Conservation (phyloP, 2,329 filamentous ascomycete genomes). For the Fusarium citri region DNA sequence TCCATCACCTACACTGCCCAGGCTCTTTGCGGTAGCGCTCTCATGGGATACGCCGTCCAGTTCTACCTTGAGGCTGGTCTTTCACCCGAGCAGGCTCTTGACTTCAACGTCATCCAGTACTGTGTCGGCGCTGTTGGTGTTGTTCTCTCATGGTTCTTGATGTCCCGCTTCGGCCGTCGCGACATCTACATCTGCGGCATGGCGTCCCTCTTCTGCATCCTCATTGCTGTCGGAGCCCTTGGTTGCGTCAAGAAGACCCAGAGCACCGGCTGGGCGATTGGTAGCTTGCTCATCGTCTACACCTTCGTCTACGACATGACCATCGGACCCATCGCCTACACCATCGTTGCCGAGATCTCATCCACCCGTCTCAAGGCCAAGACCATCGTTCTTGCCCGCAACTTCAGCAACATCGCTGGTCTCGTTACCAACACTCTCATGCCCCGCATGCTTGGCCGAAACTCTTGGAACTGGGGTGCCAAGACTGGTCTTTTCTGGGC, state of each 20-base stretch:
- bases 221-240: conserved; percentile 46
- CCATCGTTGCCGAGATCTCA: conserved; percentile 72
- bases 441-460: conserved; percentile 59
- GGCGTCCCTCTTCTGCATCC: conserved; percentile 6
- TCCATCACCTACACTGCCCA: conserved; percentile 15
- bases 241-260: conserved; percentile 55
- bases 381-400: conserved; percentile 58
- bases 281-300: conserved; percentile 57
- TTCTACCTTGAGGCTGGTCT: conserved; percentile 19
- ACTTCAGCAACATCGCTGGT: conserved; percentile 60
- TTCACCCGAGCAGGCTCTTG: conserved; percentile 5
- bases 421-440: conserved; percentile 60
- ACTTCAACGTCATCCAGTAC: conserved; percentile 25
- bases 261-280: conserved; percentile 57
- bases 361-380: conserved; percentile 60
- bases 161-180: conserved; percentile 18
- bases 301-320: conserved; percentile 56
- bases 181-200: conserved; percentile 16
- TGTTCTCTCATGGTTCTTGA: conserved; percentile 20
- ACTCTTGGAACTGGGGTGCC: conserved; percentile 60
- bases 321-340: conserved; percentile 76
- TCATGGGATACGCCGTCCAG: conserved; percentile 21
- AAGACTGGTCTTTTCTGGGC: conserved; percentile 60
- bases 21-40: conserved; percentile 17
- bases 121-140: conserved; percentile 11